Percentiles rank a stretch among this genome's conserved stretches.
Conservation (phyloP, 2,329 filamentous ascomycete genomes). For the Bipolaris oryzae region DNA sequence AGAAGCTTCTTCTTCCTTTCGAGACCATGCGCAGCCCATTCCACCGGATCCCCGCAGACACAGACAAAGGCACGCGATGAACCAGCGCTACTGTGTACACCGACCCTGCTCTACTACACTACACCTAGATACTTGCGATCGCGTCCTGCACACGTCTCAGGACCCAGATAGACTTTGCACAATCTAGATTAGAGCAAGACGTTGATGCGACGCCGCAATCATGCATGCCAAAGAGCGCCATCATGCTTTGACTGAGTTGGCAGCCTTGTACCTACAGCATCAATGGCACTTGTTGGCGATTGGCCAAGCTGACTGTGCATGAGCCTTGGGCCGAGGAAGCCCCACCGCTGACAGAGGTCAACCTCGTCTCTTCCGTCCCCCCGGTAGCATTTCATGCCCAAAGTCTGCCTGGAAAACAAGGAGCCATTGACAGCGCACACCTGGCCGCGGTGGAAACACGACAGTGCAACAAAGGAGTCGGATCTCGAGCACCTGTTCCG, state of each 20-base stretch:
- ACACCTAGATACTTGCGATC: not conserved
- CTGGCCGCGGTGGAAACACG: conserved; percentile 15
- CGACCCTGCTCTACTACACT: not conserved
- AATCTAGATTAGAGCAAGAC: too few species aligned
- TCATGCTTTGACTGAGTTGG: too few species aligned
- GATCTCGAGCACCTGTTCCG: conserved; percentile 1
- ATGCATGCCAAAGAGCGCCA: too few species aligned
- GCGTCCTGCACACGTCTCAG: not conserved
- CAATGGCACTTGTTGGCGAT: not conserved
- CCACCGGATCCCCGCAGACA: not conserved
- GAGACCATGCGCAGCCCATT: not conserved
- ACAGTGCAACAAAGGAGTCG: not conserved
- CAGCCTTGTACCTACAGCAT: too few species aligned
- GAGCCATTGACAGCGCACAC: conserved; percentile 12
- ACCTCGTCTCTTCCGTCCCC: not conserved
- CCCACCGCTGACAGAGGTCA: not conserved
- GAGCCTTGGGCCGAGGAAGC: not conserved
- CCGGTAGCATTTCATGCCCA: not conserved
- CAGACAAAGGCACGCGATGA: not conserved
- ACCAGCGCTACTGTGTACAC: not conserved
- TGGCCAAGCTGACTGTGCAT: not conserved
- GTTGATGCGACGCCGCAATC: too few species aligned
- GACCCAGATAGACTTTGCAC: too few species aligned
- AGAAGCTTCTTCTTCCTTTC: not conserved
- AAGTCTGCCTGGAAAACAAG: not conserved